Percentiles rank a stretch among this genome's conserved stretches.
Evolutionary conservation across 2,329 filamentous ascomycete species (phyloP).

Genomic region (Fusarium sp.): DNA sequence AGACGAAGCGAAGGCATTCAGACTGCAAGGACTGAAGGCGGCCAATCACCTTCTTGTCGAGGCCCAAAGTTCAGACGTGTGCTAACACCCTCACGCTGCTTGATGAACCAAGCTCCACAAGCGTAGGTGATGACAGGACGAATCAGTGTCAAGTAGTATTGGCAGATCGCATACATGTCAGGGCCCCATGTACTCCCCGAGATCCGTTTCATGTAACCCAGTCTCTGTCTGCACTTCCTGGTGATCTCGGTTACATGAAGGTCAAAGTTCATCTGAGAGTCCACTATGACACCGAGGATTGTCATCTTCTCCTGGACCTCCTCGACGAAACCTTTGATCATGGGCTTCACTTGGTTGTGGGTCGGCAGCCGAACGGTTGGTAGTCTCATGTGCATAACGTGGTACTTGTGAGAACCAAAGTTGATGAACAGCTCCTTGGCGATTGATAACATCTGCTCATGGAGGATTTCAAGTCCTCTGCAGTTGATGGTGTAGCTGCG

Average conservation of each 20-base stretch:
- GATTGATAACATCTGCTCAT: not conserved
- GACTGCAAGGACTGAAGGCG: not conserved
- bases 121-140: constrained; percentile 11
- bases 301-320: not conserved
- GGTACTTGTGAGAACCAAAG: constrained; percentile 14
- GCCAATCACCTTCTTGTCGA: not conserved
- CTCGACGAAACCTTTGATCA: not conserved
- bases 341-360: not conserved
- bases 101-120: constrained; percentile 21
- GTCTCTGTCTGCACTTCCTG: not conserved
- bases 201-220: constrained; percentile 1
- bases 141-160: constrained; percentile 10
- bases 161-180: not conserved
- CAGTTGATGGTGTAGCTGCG: constrained; percentile 7
- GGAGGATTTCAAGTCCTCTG: not conserved
- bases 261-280: not conserved
- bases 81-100: not conserved
- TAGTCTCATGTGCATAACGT: constrained; percentile 9
- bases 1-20: not conserved
- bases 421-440: not conserved
- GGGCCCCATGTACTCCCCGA: constrained; percentile 12
- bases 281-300: constrained; percentile 7
- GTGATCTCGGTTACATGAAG: not conserved
- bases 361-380: not conserved
- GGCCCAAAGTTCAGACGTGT: not conserved